Evolutionary conservation across 306 rosid genomes (phyloP), one percentile per base, ranked within the genome.

Genomic region (Medicago ruthenica): DNA sequence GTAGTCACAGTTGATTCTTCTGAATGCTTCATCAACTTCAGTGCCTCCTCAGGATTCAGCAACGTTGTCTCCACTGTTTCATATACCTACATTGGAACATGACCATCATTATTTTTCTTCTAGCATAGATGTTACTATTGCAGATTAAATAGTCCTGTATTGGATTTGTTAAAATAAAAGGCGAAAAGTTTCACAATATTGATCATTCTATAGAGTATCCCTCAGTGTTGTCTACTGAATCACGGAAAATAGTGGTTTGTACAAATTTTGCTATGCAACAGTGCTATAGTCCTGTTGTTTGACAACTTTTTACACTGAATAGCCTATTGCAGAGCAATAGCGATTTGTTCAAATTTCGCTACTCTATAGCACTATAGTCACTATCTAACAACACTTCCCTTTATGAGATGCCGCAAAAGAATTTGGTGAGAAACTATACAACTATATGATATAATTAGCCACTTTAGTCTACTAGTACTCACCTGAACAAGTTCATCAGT

Each of bases 401-500:
- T 53, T 53, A 11, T 4, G 41, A 21, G 61, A 39, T 3, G 31
- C 48, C 39, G n/a, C 69, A 58, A 51, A 62, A 44, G 67, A 20
- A 64, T 64, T 27, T 41, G 9, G 53, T 48, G 50, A 41, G 66
- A 34, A 50, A 58, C 58, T 9, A 71, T 50, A 59, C 14, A 74
- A 54, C 75, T 21, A 24, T 0, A 58, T 58, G 71, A 65, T 13
- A 20, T 66, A 66, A 75, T 76, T 58, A 76, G 55, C 65, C 55
- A 36, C 76, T 57, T 39, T 71, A 71, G 69, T 58, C 54, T 31
- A 51, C 42, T 11, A 66, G 54, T 64, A 62, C 88, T 31, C 73
- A 96, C 99, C 92, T 90, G 91, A 81, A 91, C 89, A 83, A 96
- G 89, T 75, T 89, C 97, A 63, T 90, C 90, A 72, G 89, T 69